Evolutionary conservation across 139 green algal species (phyloP).

Genomic region (Picochlorum sp.): DNA sequence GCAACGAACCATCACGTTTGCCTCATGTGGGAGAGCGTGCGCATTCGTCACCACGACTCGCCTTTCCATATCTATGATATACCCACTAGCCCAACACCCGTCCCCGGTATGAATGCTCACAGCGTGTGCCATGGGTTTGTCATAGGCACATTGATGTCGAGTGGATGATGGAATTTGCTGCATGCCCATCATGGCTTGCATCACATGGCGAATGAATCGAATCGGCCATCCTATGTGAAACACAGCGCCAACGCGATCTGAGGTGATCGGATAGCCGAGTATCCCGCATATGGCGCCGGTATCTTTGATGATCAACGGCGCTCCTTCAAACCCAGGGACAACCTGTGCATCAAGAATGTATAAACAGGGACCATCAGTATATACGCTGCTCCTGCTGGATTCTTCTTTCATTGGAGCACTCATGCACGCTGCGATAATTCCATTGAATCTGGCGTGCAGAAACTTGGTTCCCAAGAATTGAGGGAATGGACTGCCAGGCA

Average conservation of each 20-base stretch:
- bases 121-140: too few species aligned
- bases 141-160: too few species aligned
- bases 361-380: background rate
- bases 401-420: too few species aligned
- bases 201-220: background rate
- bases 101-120: too few species aligned
- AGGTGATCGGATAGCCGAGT: slow-evolving; percentile 36
- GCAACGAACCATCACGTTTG: too few species aligned
- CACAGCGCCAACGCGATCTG: slow-evolving; percentile 27
- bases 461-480: too few species aligned
- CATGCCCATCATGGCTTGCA: background rate
- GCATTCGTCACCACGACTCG: slow-evolving; percentile 73
- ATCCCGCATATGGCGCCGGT: slow-evolving; percentile 25
- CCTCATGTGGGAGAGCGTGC: slow-evolving; percentile 41
- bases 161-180: too few species aligned
- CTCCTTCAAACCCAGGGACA: slow-evolving; percentile 65
- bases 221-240: slow-evolving; percentile 2
- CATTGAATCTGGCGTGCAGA: too few species aligned
- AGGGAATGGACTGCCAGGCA: too few species aligned
- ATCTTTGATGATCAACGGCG: slow-evolving; percentile 19
- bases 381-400: background rate
- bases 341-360: slow-evolving; percentile 37
- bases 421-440: too few species aligned
- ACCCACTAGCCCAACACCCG: too few species aligned
- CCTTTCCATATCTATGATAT: too few species aligned